Percentiles rank a stretch among this genome's conserved stretches.
These are phyloP conservation scores for Corinectria fuckeliana DNA, from an alignment of 2,329 filamentous ascomycete genomes.

Conservation along the genomic window DNA sequence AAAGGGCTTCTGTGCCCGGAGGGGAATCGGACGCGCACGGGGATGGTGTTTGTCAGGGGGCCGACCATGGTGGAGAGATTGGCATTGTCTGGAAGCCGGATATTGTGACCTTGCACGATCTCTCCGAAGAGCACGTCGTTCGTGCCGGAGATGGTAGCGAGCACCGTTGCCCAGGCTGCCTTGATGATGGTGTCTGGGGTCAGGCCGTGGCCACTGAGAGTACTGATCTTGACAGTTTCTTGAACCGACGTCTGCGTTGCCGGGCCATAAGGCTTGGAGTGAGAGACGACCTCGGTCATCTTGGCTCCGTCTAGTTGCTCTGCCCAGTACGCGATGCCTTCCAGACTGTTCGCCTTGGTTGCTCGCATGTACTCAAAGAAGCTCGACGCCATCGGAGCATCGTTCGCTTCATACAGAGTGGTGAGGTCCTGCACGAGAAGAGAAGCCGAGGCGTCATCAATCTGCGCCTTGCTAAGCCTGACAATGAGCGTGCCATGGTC, in stretches of 20 bases:
- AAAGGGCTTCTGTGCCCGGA: conserved; percentile 52
- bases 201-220: conserved; percentile 52
- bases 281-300: conserved; percentile 55
- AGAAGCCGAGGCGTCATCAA: conserved; percentile 54
- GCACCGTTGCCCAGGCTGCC: conserved; percentile 62
- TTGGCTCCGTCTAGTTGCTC: conserved; percentile 51
- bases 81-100: conserved; percentile 53
- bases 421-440: conserved; percentile 57
- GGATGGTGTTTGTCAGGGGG: conserved; percentile 54
- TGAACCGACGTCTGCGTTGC: conserved; percentile 49
- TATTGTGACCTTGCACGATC: conserved; percentile 55
- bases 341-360: conserved; percentile 45
- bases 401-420: conserved; percentile 51
- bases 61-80: conserved; percentile 62
- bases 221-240: conserved; percentile 49
- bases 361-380: conserved; percentile 58
- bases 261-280: conserved; percentile 49
- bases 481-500: conserved; percentile 56
- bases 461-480: conserved; percentile 56
- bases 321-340: conserved; percentile 54
- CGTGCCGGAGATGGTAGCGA: conserved; percentile 56
- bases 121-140: conserved; percentile 65
- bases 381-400: conserved; percentile 46
- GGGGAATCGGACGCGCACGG: conserved; percentile 56
- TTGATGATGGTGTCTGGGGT: conserved; percentile 61